These are phyloP conservation scores for Poterioochromonas sp. DNA, from an alignment of 352 stramenopile species.

Conservation along the genomic window DNA sequence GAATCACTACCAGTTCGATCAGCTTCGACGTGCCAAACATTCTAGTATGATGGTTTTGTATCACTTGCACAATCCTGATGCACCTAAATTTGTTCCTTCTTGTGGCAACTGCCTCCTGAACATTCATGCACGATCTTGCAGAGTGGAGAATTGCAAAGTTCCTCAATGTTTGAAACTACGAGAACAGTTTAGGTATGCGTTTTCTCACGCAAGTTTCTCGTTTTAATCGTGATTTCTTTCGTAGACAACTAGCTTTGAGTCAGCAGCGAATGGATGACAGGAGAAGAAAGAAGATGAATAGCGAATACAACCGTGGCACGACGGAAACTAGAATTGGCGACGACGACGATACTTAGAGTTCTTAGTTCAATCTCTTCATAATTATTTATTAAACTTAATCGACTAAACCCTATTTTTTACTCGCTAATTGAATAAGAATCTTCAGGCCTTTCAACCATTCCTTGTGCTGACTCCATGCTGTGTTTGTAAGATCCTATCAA, in stretches of 20 bases:
- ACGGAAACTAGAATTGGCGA: background rate
- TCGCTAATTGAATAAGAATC: background rate
- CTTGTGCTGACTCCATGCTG: background rate
- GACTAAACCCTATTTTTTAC: background rate
- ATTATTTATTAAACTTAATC: no score
- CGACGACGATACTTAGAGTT: background rate
- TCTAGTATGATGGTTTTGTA: slow-evolving; percentile 95
- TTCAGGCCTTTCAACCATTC: slow-evolving; percentile 1
- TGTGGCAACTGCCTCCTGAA: slow-evolving; percentile 85
- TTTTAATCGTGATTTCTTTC: background rate
- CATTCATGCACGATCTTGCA: slow-evolving; percentile 73
- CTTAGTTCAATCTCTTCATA: no score
- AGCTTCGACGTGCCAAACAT: slow-evolving; percentile 94
- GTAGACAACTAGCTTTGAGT: slow-evolving; percentile 54
- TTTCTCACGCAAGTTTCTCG: background rate
- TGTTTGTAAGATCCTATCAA: background rate
- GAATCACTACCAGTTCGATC: slow-evolving; percentile 99
- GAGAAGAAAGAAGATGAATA: slow-evolving; percentile 31
- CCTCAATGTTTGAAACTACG: slow-evolving; percentile 69
- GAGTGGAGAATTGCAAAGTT: slow-evolving; percentile 62
- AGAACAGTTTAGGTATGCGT: slow-evolving; percentile 62
- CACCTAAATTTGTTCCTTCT: slow-evolving; percentile 91
- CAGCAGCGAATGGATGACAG: slow-evolving; percentile 45
- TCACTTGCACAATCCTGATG: slow-evolving; percentile 75
- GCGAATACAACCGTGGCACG: slow-evolving; percentile 25